Conservation (phyloP, 768 basidiomycete genomes). For the Mycena floridula region DNA sequence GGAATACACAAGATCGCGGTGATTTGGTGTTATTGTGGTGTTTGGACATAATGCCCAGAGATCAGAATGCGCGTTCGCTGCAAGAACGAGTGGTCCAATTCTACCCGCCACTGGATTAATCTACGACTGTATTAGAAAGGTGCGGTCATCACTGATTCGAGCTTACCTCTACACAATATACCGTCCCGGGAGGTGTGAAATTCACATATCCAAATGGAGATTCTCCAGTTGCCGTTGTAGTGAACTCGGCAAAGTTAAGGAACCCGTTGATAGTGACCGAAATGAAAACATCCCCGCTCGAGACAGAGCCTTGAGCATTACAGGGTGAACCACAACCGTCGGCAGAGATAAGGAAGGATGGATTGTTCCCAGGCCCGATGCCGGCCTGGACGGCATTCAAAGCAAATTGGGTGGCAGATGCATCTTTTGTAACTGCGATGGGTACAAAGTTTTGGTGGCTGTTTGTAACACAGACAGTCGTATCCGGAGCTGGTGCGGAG, state of each 20-base stretch:
- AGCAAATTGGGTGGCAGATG: conserved; percentile 11
- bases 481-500: conserved; percentile 11
- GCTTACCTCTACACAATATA: not conserved
- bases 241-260: not conserved
- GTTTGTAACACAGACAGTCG: conserved; percentile 10
- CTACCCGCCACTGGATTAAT: conserved; percentile 7
- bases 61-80: conserved; percentile 2
- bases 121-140: conserved; percentile 2
- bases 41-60: conserved; percentile 20
- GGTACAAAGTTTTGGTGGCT: conserved; percentile 13
- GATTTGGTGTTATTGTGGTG: conserved; percentile 11
- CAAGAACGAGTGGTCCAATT: conserved; percentile 6
- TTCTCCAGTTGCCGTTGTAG: not conserved
- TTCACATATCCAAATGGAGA: not conserved
- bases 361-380: conserved; percentile 5
- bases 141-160: not conserved
- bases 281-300: not conserved
- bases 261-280: not conserved
- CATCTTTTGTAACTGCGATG: conserved; percentile 8
- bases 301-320: not conserved
- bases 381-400: not conserved
- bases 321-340: not conserved
- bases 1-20: conserved; percentile 21
- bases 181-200: no score
- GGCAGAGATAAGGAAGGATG: not conserved